Evolutionary conservation across 192 early-diverging fungal genomes (phyloP), one percentile per base, ranked within the genome.

Genomic region (Obelidium mucronatum): DNA sequence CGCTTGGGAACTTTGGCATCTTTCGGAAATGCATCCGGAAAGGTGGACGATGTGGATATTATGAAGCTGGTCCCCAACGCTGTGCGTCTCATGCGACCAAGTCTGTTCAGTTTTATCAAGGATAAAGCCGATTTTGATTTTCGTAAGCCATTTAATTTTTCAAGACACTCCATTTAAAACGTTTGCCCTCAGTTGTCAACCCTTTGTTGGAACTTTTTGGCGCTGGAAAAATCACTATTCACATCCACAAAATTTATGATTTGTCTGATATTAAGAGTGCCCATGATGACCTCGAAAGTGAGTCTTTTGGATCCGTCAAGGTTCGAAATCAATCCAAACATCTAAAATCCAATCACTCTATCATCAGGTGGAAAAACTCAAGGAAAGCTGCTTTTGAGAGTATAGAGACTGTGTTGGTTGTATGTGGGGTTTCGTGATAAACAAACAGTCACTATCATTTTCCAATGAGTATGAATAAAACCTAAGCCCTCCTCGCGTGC

Each of bases 1-100:
- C 51, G 66, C 3, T 53, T 77, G 33, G 76, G 76, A 35, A 77
- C 76, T 5, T 33, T 77, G 65, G 76, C 76, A 35, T 92, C 90
- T 2, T 98, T 95, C 88, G 97, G 97, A 36, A 95, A 95, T 76
- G 91, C 94, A 2, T 93, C 92, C 40, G 96, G 96, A 1, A 84
- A 89, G 19, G 86, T 86, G 13, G 82, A 81, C 34, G 73, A 80
- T 61, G 67, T 90, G 28, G 86, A 87, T 48, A 85, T 89, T 31
- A 76, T 80, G 63, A 81, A 81, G 22, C 82, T 98, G 31, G 44
- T 88, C 0, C 82, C 90, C 51, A 93, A 94, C 67, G 92, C 92
- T 81, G 56, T 96, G 39, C 84, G 83, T 5, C 80, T 97, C 67
- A 86, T 92, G 83, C 80, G 94, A 42, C 93, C 95, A 8, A 84